Evolutionary conservation across 2,329 filamentous ascomycete species (phyloP), one percentile per base, ranked within the genome.

Genomic region (Epichloe amarillans): DNA sequence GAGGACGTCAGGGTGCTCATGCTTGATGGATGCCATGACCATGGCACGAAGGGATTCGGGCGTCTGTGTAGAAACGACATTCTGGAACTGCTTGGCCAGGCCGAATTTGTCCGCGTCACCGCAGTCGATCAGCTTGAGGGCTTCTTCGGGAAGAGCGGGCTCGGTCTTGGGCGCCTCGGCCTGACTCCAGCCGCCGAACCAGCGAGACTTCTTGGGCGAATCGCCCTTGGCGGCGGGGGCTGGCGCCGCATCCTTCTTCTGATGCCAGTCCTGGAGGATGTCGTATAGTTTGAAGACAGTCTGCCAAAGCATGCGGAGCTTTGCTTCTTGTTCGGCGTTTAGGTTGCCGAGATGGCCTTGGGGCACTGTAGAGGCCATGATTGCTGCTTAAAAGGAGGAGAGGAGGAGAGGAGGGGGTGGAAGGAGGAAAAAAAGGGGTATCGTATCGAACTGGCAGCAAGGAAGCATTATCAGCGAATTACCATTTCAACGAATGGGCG

Each of bases 1-100:
- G 1, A 65, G 52, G 0, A 65, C 62, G 49, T 71, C 69, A 0
- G 69, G 68, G 47, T 71, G 60, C 35, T 71, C 63, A 12, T 49
- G 46, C 46, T 53, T 54, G 36, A 54, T 10, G 6, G 47, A 38
- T 14, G 15, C 30, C 15, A 60, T 52, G 33, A 64, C 45, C 46
- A 61, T 50, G 49, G 50, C 52, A n/a, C 52, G 46, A 14, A 50
- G 41, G 8, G 50, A 52, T 3, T 35, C 42, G 30, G 43, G 47
- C 11, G 38, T 49, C 46, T 53, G 43, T 7, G 49, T 37, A 4
- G 52, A 36, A 36, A 53, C 40, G 33, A 48, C 52, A 10, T 42
- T 21, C 39, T 53, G 49, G 15, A 53, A 53, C 15, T 53, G 49
- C 49, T 53, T 53, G 46, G 40, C 42, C 42, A 53, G 23, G 17